Evolutionary conservation across 23 red algal genomes (phyloP), one percentile per base, ranked within the genome.

Genomic region (Gracilariopsis chorda): DNA sequence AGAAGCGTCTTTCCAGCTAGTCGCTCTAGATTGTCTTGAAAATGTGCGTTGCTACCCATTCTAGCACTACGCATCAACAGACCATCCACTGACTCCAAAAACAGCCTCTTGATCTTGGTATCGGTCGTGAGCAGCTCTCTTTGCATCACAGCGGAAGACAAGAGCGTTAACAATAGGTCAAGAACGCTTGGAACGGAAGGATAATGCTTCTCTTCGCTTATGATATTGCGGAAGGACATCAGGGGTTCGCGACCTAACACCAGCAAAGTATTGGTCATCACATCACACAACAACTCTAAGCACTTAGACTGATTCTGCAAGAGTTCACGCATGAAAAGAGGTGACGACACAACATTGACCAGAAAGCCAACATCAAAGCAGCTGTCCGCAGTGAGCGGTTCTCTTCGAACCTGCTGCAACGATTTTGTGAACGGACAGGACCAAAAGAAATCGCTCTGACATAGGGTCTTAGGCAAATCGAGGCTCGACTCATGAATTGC

Each of bases 81-180:
- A 32, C 21, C 8, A 39, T 59, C 23, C 21, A 80, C 35, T 2
- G 52, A 57, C 51, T 32, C 20, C 14, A 80, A 45, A 41, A 80
- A 80, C 35, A 39, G 13, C 7, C 55, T 45, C 40, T 59, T 53
- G 52, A 53, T 35, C 48, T 58, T 59, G 14, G 24, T 28, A n/a
- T 53, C 61, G 19, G 56, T 89, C 10, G 40, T 55, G 8, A 89
- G 16, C 16, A 89, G 39, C 21, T 89, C 85, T 45, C 85, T 64
- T 40, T 89, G 85, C 68, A 78, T 36, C 16, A 89, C 68, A 5
- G 69, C 85, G 34, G 51, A 89, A n/a, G 85, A 78, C 69, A 89
- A 33, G 9, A 89, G 53, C 24, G 42, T 89, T 28, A 51, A 51
- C 2, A 89, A 40, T 4, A 89, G 34, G 44, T 89, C 85, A 4